Evolutionary conservation across 495 filamentous ascomycete genomes (phyloP).

Genomic region (Penicillium ochrochloron): DNA sequence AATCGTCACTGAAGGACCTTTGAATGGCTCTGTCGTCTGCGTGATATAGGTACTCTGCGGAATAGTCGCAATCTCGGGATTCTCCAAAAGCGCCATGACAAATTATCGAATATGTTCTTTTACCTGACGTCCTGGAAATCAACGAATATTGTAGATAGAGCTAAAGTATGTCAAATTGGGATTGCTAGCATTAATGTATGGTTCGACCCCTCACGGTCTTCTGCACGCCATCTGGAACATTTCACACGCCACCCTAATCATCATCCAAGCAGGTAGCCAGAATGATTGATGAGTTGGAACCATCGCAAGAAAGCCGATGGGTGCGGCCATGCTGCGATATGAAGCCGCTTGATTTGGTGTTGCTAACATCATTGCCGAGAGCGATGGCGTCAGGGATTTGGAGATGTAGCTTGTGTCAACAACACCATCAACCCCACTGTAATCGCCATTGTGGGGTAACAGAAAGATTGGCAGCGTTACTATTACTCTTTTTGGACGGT

Average conservation of each 20-base stretch:
- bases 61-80: constrained; percentile 11
- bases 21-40: constrained; percentile 16
- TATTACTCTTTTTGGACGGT: not conserved
- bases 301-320: not conserved
- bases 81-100: constrained; percentile 29
- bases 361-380: constrained; percentile 26
- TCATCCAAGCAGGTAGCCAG: not conserved
- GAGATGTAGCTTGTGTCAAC: constrained; percentile 11
- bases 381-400: constrained; percentile 30
- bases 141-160: not conserved
- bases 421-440: constrained; percentile 33
- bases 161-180: not conserved
- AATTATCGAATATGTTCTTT: not conserved
- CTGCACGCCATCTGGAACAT: constrained; percentile 32
- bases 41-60: constrained; percentile 15
- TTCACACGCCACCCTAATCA: constrained; percentile 25
- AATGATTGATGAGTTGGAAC: not conserved
- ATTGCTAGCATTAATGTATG: constrained; percentile 12
- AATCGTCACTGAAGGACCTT: constrained; percentile 23
- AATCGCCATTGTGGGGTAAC: constrained; percentile 28
- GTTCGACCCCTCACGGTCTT: not conserved
- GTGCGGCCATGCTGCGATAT: not conserved
- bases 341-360: constrained; percentile 22
- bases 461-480: not conserved
- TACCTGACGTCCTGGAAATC: not conserved